Conservation (phyloP, 2,329 filamentous ascomycete genomes). For the Trichoderma koningiopsis region DNA sequence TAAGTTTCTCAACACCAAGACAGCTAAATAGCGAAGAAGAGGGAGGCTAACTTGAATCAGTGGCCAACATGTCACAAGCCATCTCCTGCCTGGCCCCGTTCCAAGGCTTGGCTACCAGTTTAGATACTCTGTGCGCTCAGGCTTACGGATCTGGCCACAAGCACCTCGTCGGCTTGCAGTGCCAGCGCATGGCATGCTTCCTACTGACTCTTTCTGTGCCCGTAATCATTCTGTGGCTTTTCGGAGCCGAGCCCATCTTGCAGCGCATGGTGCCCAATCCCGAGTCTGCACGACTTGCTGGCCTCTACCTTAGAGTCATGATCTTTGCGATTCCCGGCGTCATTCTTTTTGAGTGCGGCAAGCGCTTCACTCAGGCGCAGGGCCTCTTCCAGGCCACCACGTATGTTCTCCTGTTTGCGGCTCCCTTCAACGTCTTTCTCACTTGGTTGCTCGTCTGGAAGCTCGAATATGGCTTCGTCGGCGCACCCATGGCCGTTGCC, state of each 20-base stretch:
- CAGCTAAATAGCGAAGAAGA: too few relatives aligned
- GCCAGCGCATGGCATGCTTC: conserved; percentile 80
- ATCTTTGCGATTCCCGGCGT: conserved; percentile 75
- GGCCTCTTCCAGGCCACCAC: conserved; percentile 78
- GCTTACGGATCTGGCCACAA: conserved; percentile 91
- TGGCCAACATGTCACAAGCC: conserved; percentile 73
- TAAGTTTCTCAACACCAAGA: conserved; percentile 31
- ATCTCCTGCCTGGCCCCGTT: conserved; percentile 78
- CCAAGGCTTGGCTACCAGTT: conserved; percentile 82
- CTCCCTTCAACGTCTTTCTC: conserved; percentile 74
- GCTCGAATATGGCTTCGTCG: conserved; percentile 69
- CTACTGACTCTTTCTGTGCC: conserved; percentile 72
- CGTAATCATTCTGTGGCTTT: conserved; percentile 71
- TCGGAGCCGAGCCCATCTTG: conserved; percentile 64
- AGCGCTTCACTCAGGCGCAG: conserved; percentile 81
- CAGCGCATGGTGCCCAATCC: conserved; percentile 45
- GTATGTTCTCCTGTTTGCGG: conserved; percentile 74
- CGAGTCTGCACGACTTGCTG: conserved; percentile 69
- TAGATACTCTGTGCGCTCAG: conserved; percentile 92
- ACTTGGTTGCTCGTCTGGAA: conserved; percentile 81
- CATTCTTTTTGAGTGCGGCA: conserved; percentile 74
- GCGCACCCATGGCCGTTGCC: conserved; percentile 78
- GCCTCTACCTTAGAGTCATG: conserved; percentile 71
- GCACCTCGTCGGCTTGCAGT: conserved; percentile 80
- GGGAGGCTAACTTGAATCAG: conserved; percentile 26